phyloP scores from a whole-genome alignment of 805 yeast genomes.

The Metschnikowia matae region DNA sequence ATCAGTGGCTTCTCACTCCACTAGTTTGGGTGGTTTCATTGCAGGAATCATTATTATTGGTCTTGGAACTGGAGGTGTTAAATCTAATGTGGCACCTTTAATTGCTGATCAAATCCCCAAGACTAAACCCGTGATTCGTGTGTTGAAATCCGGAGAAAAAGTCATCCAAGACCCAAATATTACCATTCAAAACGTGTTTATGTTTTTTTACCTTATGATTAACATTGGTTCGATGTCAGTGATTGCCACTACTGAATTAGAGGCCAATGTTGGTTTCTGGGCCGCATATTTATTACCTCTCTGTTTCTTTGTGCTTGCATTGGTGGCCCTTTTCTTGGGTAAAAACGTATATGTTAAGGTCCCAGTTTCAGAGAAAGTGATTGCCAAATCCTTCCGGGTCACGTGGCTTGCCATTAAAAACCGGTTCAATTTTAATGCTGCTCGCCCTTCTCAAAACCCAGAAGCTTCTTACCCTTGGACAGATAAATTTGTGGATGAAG shows the following conservation, averaged over 20 bases:
- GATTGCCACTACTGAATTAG: conserved; percentile 73
- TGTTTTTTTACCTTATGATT: conserved; percentile 72
- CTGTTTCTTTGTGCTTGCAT: conserved; percentile 51
- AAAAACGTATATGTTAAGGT: conserved; percentile 52
- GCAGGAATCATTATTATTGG: conserved; percentile 60
- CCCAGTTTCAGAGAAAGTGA: conserved; percentile 59
- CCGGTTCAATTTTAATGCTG: conserved; percentile 47
- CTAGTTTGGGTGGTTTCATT: conserved; percentile 62
- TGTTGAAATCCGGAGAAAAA: conserved; percentile 37
- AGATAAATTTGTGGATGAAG: conserved; percentile 72
- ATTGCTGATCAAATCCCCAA: conserved; percentile 54
- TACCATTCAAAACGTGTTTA: conserved; percentile 69
- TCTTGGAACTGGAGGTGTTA: conserved; percentile 77
- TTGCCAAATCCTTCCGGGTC: conserved; percentile 48
- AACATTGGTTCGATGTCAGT: conserved; percentile 73
- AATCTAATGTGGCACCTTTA: conserved; percentile 69
- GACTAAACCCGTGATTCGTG: conserved; percentile 35
- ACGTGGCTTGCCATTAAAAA: conserved; percentile 43
- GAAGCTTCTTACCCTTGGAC: conserved; percentile 52
- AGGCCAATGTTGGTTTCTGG: conserved; percentile 62
- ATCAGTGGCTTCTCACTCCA: conserved; percentile 42
- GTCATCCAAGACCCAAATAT: conserved; percentile 57
- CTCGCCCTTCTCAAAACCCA: conserved; percentile 55
- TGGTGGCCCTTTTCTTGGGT: conserved; percentile 49
- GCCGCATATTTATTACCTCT: conserved; percentile 73